Evolutionary conservation across 768 basidiomycete species (phyloP).

Genomic region (Psilocybe tampanensis): DNA sequence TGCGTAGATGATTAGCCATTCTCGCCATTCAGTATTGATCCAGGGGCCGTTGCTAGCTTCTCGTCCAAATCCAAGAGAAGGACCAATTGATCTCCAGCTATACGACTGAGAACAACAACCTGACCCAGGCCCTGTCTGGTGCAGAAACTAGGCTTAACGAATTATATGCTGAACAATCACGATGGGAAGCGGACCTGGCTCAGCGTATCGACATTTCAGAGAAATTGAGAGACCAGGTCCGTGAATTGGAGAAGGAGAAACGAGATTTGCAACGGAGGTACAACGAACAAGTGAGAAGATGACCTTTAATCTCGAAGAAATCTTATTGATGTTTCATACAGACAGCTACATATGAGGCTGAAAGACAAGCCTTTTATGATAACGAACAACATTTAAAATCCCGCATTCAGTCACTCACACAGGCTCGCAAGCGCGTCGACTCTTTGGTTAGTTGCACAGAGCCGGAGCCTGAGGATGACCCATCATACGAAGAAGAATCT

Average conservation of each 20-base stretch:
- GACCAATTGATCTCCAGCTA: constrained; percentile 68
- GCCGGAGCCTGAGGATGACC: neutral
- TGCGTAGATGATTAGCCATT: constrained; percentile 28
- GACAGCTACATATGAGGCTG: constrained; percentile 89
- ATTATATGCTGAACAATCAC: constrained; percentile 78
- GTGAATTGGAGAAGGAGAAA: constrained; percentile 89
- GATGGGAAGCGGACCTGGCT: constrained; percentile 81
- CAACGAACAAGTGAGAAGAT: constrained; percentile 76
- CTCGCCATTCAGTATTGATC: constrained; percentile 6
- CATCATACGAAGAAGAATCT: constrained; percentile 20
- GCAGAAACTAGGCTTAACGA: constrained; percentile 79
- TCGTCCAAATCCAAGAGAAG: constrained; percentile 78
- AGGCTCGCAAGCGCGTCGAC: constrained; percentile 61
- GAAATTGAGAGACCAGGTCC: constrained; percentile 78
- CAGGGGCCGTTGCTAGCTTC: constrained; percentile 48
- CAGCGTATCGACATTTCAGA: constrained; percentile 83
- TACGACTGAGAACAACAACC: constrained; percentile 62
- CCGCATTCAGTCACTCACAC: constrained; percentile 79
- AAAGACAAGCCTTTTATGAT: constrained; percentile 91
- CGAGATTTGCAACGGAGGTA: constrained; percentile 81
- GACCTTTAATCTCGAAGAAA: constrained; percentile 8
- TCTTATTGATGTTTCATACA: constrained; percentile 29
- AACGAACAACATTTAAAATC: constrained; percentile 93
- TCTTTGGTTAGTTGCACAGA: constrained; percentile 16
- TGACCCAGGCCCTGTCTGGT: constrained; percentile 63